These are phyloP conservation scores for Cryphonectria naterciae DNA, from an alignment of 2,329 filamentous ascomycete species.

Conservation along the genomic window DNA sequence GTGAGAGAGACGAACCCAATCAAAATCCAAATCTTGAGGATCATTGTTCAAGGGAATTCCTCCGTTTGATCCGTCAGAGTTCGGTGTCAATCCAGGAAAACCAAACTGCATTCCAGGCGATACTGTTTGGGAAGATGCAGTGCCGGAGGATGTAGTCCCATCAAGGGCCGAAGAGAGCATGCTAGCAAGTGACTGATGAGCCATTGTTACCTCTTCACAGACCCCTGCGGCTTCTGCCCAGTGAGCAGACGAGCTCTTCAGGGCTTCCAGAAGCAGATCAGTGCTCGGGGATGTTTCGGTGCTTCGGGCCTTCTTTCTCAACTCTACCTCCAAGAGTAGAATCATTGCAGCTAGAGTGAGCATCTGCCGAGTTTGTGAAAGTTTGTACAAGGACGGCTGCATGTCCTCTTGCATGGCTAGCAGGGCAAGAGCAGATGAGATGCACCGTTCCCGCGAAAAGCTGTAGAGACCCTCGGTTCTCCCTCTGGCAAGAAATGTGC, in stretches of 20 bases:
- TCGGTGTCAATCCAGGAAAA: too few species aligned
- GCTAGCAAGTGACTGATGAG: neutral
- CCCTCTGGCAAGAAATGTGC: slow-evolving; percentile 47
- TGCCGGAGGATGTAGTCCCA: too few species aligned
- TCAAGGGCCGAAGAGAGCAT: neutral
- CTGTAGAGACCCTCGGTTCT: slow-evolving; percentile 25
- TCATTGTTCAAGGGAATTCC: neutral
- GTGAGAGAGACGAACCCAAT: neutral
- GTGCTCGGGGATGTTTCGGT: neutral
- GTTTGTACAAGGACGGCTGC: slow-evolving; percentile 32
- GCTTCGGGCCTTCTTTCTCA: slow-evolving; percentile 7
- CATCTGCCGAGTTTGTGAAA: slow-evolving; percentile 35
- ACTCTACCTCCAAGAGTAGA: slow-evolving; percentile 33
- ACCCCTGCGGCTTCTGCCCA: neutral
- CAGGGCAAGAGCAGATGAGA: neutral
- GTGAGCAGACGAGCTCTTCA: neutral
- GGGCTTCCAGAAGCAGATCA: neutral
- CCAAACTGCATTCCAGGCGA: neutral
- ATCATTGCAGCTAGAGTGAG: slow-evolving; percentile 35
- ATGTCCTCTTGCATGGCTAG: slow-evolving; percentile 29
- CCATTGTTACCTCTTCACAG: neutral
- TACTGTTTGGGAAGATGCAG: neutral
- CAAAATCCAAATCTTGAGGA: neutral
- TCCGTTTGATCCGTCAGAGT: neutral
- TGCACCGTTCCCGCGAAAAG: neutral